Base-by-base conservation (phyloP, 345 rosid genomes). In the Syzygium jambos region DNA sequence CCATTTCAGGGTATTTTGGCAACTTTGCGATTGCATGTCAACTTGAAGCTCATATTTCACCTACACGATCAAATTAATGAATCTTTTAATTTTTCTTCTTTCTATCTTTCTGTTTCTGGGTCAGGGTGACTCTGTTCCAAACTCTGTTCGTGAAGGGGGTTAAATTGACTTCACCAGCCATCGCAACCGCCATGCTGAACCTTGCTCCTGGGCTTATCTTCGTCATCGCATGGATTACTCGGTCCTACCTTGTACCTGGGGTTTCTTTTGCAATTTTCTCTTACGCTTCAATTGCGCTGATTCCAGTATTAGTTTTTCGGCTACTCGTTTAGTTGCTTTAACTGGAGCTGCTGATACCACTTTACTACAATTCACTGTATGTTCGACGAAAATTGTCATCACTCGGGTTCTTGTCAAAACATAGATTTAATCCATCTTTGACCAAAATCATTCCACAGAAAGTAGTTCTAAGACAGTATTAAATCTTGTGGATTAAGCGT, bases 1-100 rank as follows among this genome's bases (percentile, higher is more conserved):
- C 99, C 88, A 92, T 96, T 87, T 93, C 92, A 89, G 98, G 99
- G 99, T 96, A 93, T 87, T 91, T 52, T 56, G n/a, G 59, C 41
- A 2, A 56, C 77, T 23, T 49, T 23, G 41, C 51, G 5, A 30
- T 13, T 1, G 30, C 34, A 57, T n/a, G n/a, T 51, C 49, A 34
- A n/a, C 43, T 78, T 29, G n/a, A 10, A 25, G 29, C 78, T 51
- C 78, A 9, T 54, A 22, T 52, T n/a, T 86, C 14, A 9, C 54
- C 78, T 46, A 23, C 17, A 11, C 6, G 21, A 13, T 15, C 15
- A 21, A 61, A 54, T 84, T 21, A 25, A 17, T 34, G 57, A 34
- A 52, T n/a, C 80, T 51, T 29, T 27, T 0, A 1, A 8, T 73
- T 17, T 85, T 21, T 88, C 27, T 30, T 51, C 51, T n/a, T 49